phyloP scores from a whole-genome alignment of 352 stramenopile genomes.

The Phytophthora cryptogea region DNA sequence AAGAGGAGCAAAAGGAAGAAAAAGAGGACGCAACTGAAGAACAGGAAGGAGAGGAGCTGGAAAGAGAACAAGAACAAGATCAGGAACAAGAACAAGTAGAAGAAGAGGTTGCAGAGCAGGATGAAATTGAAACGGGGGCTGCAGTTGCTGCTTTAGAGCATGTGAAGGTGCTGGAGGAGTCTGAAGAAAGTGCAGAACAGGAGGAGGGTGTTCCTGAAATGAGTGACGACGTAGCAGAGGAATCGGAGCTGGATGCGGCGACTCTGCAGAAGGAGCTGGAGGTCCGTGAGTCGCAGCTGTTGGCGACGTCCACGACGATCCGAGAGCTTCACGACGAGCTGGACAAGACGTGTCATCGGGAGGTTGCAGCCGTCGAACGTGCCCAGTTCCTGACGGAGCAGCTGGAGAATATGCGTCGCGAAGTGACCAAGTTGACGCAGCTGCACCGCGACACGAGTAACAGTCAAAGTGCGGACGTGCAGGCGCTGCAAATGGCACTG shows the following conservation, averaged over 20 bases:
- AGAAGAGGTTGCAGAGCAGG: slow-evolving; percentile 1
- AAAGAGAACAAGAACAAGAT: not conserved
- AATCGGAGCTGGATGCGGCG: slow-evolving; percentile 10
- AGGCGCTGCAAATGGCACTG: slow-evolving; percentile 64
- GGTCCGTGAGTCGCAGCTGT: slow-evolving; percentile 65
- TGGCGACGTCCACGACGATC: slow-evolving; percentile 67
- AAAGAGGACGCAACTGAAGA: not conserved
- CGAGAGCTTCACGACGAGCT: slow-evolving; percentile 78
- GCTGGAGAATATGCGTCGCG: slow-evolving; percentile 59
- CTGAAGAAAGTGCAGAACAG: slow-evolving; percentile 7
- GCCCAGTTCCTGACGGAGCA: slow-evolving; percentile 67
- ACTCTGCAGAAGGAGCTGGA: slow-evolving; percentile 46
- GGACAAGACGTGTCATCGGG: slow-evolving; percentile 70
- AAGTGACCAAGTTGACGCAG: slow-evolving; percentile 65
- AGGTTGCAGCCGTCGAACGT: slow-evolving; percentile 64
- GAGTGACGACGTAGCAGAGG: slow-evolving; percentile 3
- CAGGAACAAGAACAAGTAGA: slow-evolving; percentile 14
- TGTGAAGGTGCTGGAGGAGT: slow-evolving; percentile 1
- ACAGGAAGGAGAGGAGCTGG: not conserved
- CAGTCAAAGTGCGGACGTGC: slow-evolving; percentile 51
- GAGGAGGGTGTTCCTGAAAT: not conserved
- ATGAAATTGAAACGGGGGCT: slow-evolving; percentile 5
- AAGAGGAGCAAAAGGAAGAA: not conserved
- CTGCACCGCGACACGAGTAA: slow-evolving; percentile 37
- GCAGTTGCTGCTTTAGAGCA: not conserved